Conservation (phyloP, 2,329 filamentous ascomycete species). For the Camptophora hylomeconis region DNA sequence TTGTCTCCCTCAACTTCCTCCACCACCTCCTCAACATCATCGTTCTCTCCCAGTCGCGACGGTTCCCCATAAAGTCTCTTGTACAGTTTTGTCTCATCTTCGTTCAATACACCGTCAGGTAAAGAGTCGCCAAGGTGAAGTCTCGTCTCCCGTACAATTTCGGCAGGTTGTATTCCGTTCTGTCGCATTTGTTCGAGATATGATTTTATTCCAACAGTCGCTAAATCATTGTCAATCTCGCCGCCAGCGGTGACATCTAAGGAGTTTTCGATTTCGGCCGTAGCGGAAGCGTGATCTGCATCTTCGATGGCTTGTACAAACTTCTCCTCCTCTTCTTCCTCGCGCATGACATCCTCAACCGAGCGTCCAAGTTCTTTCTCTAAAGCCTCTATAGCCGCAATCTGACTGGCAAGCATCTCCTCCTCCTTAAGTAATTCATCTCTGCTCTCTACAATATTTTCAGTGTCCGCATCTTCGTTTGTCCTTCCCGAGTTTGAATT, state of each 20-base stretch:
- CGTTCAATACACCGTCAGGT: conserved; percentile 56
- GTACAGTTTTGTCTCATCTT: conserved; percentile 62
- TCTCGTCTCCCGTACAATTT: conserved; percentile 55
- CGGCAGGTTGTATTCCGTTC: conserved; percentile 42
- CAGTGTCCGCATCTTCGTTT: too few relatives aligned
- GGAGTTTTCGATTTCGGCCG: too few relatives aligned
- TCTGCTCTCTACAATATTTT: too few relatives aligned
- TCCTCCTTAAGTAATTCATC: too few relatives aligned
- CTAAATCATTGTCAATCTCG: not conserved
- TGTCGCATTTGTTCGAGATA: conserved; percentile 1
- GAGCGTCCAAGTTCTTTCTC: conserved; percentile 10
- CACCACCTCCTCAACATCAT: conserved; percentile 14
- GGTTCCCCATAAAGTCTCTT: conserved; percentile 70
- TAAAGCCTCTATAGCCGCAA: conserved; percentile 9
- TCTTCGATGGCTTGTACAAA: conserved; percentile 1
- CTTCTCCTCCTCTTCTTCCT: conserved; percentile 5
- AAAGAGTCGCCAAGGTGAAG: conserved; percentile 65
- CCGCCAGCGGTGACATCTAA: conserved; percentile 8
- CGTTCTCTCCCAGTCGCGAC: conserved; percentile 12
- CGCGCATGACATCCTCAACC: conserved; percentile 12
- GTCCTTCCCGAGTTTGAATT: too few relatives aligned
- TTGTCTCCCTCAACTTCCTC: conserved; percentile 21
- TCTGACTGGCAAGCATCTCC: conserved; percentile 6
- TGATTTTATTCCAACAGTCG: not conserved
- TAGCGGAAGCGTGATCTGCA: too few relatives aligned